Evolutionary conservation across 345 rosid genomes (phyloP).

Genomic region (Eucalyptus curtisii): DNA sequence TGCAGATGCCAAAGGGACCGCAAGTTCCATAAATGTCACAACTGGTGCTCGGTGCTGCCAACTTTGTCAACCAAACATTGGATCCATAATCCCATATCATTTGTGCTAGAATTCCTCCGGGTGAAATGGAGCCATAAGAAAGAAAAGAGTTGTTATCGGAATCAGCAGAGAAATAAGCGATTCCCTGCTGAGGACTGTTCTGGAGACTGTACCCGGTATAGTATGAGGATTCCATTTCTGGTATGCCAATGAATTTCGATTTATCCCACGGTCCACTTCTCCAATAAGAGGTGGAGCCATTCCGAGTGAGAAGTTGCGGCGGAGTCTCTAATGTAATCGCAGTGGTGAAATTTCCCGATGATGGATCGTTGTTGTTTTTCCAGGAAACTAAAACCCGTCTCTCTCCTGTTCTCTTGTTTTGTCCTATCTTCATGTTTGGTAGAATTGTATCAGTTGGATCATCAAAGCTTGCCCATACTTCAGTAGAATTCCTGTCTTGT

Average conservation of each 20-base stretch:
- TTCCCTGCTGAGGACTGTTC: not conserved
- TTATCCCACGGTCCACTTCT: constrained; percentile 2
- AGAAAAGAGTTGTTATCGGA: constrained; percentile 8
- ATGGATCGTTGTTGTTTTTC: constrained; percentile 13
- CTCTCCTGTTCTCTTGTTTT: not conserved
- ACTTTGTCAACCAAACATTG: not conserved
- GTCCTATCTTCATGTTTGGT: constrained; percentile 18
- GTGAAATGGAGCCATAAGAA: constrained; percentile 1
- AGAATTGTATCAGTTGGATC: constrained; percentile 22
- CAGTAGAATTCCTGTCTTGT: not conserved
- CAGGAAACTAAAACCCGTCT: constrained; percentile 8
- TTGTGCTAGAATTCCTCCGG: not conserved
- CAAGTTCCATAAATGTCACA: constrained; percentile 12
- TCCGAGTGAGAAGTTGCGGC: constrained; percentile 6
- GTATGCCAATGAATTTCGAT: not conserved
- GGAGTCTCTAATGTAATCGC: not conserved
- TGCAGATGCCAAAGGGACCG: constrained; percentile 10
- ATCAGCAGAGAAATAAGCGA: not conserved
- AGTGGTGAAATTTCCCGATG: not conserved
- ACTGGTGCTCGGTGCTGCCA: not conserved
- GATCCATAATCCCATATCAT: not conserved
- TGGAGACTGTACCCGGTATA: not conserved
- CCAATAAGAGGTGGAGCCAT: not conserved
- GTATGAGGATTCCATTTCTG: not conserved
- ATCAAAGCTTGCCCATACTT: constrained; percentile 28